A percentile compares a stretch with the other conserved stretches of the same genome.
These are phyloP conservation scores for Ambrosiella cleistominuta DNA, from an alignment of 2,329 filamentous ascomycete species.

Conservation along the genomic window DNA sequence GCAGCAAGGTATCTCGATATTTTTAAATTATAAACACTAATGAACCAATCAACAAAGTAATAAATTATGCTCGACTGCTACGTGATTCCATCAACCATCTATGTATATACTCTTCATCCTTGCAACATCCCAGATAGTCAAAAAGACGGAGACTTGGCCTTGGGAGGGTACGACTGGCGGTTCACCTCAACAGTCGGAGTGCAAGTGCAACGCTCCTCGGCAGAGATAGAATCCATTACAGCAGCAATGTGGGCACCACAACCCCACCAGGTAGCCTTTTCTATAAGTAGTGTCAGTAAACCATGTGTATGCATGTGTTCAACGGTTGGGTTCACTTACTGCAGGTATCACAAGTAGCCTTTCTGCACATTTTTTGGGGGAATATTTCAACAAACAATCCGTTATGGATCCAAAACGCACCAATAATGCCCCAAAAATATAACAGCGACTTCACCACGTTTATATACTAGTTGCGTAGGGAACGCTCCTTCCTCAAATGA, in stretches of 20 bases:
- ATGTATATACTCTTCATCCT: background rate
- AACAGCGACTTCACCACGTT: background rate
- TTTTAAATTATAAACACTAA: background rate
- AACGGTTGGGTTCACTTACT: constrained; percentile 27
- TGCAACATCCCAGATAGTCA: background rate
- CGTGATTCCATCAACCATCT: background rate
- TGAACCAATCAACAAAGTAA: background rate
- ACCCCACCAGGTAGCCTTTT: constrained; percentile 46
- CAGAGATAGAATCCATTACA: constrained; percentile 43
- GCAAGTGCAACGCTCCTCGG: constrained; percentile 46
- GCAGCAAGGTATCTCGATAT: background rate
- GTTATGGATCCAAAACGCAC: too few species aligned
- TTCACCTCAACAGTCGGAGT: constrained; percentile 44
- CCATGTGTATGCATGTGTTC: constrained; percentile 4
- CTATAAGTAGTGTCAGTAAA: constrained; percentile 19
- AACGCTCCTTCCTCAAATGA: background rate
- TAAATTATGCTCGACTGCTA: background rate
- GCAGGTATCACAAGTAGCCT: constrained; percentile 43
- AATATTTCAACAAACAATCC: background rate
- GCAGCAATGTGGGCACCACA: constrained; percentile 43
- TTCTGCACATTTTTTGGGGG: constrained; percentile 41
- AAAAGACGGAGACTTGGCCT: constrained; percentile 25
- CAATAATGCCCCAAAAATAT: background rate
- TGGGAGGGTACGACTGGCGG: constrained; percentile 43
- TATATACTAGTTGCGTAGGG: background rate